Base-by-base conservation (phyloP, 371 early-diverging fungal species). In the Coemansia sp. region DNA sequence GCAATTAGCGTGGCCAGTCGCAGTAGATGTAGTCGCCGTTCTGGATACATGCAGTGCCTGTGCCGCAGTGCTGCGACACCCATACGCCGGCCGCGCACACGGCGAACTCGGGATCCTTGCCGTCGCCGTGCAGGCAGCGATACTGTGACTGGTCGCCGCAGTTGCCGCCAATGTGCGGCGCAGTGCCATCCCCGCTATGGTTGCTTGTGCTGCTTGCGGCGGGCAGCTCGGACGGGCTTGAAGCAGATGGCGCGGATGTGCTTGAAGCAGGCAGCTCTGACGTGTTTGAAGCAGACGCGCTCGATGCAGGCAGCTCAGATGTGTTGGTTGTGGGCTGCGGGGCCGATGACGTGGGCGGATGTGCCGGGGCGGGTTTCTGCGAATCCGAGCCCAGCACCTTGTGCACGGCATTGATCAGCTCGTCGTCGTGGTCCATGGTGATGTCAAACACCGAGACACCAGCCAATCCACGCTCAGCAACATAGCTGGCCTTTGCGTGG, bases 391-490 rank as follows among this genome's bases (percentile, higher is more conserved):
- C 26, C 26, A 26, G 26, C 26, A 42, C 55, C 36, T 26, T 39
- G 16, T 30, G 38, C 14, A 56, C 9, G 1, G 49, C 57, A 6
- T n/a, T 26, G n/a, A 72, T 34, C 4, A 72, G 43, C 58, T 68
- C 74, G 36, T 59, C 49, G 50, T 68, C 66, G 54, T 77, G 62
- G 33, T 82, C 82, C 81, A 82, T 82, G 41, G 72, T 76, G 35
- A 80, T 53, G 35, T 79, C 86, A 80, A 86, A 88, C 8, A 84
- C 81, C 77, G 85, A 82, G 50, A 85, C 74, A 39, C 88, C 89
- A 41, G 80, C 83, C 10, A 88, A 77, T 2, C 72, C 76, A 36
- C 80, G 77, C 9, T 64, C 65, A 11, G 69, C 51, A 3, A 81
- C 86, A 59, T 78, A 83, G 31, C 82, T 62, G 34, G 81, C 80